Base-by-base conservation (phyloP, 2,329 filamentous ascomycete genomes). In the Aspergillus caelatus region DNA sequence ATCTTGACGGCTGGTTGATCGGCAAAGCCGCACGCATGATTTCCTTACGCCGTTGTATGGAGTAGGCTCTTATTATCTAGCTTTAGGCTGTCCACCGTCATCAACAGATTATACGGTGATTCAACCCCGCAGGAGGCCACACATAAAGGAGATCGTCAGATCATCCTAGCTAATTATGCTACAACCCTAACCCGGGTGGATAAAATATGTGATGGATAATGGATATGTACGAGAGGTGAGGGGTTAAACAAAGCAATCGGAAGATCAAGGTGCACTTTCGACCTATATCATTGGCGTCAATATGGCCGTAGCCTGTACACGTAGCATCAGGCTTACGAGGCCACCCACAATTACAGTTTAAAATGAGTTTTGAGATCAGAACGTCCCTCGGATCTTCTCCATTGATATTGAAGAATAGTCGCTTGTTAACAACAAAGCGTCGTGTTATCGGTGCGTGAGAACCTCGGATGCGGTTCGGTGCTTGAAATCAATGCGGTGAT, bases 111-210 rank as follows among this genome's bases (percentile, higher is more conserved):
- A 41, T 26, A 16, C 34, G 8, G 39, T 26, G 26, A 61, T 57
- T n/a, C 43, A 58, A 68, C 65, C 66, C 66, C 67, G 64, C 66
- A 61, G 36, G 14, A 57, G 41, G 58, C 32, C 50, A 39, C 60
- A 50, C 21, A 52, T 43, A 48, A 57, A 65, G 55, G 60, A 48
- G 66, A 70, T 68, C 67, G 52, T 60, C 67, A 60, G 68, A 68
- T 69, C 64, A 64, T 58, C 67, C 61, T 61, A 36, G 23, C 57
- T 62, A 62, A 46, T 32, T 57, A 32, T 45, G 54, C 39, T 39
- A 36, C 48, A 50, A 61, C 34, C 28, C 58, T 59, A 54, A 57
- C 30, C 61, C 30, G 58, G 55, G 57, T 54, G 59, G 52, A 46
- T 45, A 58, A 41, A 52, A 52, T 54, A 23, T 30, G 21, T 58